A percentile compares a stretch with the other conserved stretches of the same genome.
phyloP scores from a whole-genome alignment of 78 protist genomes.

The Dictyostelium firmibasis region DNA sequence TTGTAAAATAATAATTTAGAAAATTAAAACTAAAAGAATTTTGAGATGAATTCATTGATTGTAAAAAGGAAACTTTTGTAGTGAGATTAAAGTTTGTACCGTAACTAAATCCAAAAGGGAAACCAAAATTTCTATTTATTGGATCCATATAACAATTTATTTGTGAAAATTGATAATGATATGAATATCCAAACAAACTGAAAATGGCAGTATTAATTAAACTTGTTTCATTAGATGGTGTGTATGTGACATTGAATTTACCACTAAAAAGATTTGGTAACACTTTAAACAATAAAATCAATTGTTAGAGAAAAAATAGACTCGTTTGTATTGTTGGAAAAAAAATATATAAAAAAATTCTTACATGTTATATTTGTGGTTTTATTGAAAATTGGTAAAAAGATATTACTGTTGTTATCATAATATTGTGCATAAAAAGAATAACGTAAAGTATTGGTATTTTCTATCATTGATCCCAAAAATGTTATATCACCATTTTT shows the following conservation, averaged over 20 bases:
- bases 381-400: neutral
- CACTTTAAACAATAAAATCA: neutral
- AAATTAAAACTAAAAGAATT: neutral
- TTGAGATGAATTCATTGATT: neutral
- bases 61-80: neutral
- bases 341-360: neutral
- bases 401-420: neutral
- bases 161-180: neutral
- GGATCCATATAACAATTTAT: neutral
- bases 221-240: neutral
- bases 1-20: neutral
- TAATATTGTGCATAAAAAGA: neutral
- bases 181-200: neutral
- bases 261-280: neutral
- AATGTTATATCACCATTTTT: neutral
- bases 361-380: neutral
- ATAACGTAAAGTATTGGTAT: neutral
- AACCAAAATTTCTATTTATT: neutral
- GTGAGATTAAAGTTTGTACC: neutral
- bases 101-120: neutral
- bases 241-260: neutral
- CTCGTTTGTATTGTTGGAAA: too few relatives aligned
- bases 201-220: neutral
- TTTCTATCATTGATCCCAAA: neutral
- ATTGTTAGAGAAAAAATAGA: neutral